A percentile compares a stretch with the other conserved stretches of the same genome.
phyloP scores from a whole-genome alignment of 2,329 filamentous ascomycete genomes.

The Stemphylium lycopersici region DNA sequence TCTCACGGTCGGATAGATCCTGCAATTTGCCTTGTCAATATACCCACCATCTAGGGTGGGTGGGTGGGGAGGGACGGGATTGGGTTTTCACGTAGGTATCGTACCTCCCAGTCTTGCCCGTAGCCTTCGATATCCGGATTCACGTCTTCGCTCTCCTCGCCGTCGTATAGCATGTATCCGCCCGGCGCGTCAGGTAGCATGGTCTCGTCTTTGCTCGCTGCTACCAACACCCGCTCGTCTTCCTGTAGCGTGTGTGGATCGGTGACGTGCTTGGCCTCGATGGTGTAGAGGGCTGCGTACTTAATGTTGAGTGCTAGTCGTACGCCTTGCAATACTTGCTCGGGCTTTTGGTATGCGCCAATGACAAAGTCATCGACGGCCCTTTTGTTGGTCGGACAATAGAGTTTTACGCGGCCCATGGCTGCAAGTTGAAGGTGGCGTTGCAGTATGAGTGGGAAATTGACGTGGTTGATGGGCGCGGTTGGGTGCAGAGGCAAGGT shows the following conservation, averaged over 20 bases:
- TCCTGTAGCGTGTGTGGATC: constrained; percentile 16
- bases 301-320: constrained; percentile 14
- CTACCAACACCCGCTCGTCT: constrained; percentile 17
- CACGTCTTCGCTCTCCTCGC: constrained; percentile 16
- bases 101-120: constrained; percentile 10
- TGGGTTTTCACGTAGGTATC: not conserved
- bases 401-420: constrained; percentile 12
- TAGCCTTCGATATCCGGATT: constrained; percentile 6
- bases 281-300: constrained; percentile 16
- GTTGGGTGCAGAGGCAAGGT: constrained; percentile 1
- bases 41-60: not conserved
- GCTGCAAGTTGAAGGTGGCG: not conserved
- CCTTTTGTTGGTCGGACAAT: constrained; percentile 15
- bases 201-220: not conserved
- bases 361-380: constrained; percentile 14
- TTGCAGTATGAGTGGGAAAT: no score
- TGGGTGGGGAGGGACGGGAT: not conserved
- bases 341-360: constrained; percentile 11
- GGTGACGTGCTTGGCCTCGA: constrained; percentile 12
- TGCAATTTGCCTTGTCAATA: not conserved
- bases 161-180: constrained; percentile 10
- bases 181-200: constrained; percentile 17
- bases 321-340: constrained; percentile 20
- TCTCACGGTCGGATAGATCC: constrained; percentile 18
- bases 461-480: not conserved